Conservation (phyloP, 495 filamentous ascomycete genomes). For the Cudoniella acicularis region DNA sequence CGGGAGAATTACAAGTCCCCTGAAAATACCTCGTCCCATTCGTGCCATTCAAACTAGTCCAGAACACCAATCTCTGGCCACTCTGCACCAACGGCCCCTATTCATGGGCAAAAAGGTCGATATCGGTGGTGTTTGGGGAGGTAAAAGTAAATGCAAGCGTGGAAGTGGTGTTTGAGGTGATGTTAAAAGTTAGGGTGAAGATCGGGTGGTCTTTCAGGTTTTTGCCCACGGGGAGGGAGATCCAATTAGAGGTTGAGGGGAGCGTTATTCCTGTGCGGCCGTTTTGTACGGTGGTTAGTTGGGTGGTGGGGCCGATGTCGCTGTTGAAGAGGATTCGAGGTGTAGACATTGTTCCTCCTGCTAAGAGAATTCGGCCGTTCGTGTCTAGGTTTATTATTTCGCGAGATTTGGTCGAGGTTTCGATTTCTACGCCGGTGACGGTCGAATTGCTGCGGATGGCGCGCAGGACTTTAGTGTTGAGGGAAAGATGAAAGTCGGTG, state of each 20-base stretch:
- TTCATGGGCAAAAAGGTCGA: constrained; percentile 15
- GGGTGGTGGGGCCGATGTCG: constrained; percentile 59
- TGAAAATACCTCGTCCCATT: constrained; percentile 20
- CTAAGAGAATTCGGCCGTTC: constrained; percentile 59
- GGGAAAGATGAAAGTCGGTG: constrained; percentile 62
- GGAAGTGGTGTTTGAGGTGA: constrained; percentile 33
- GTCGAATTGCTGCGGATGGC: constrained; percentile 56
- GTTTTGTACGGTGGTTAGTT: constrained; percentile 52
- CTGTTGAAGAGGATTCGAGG: constrained; percentile 66
- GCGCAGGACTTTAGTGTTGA: constrained; percentile 61
- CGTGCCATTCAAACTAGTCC: constrained; percentile 9
- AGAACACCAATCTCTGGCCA: constrained; percentile 23
- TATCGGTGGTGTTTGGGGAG: constrained; percentile 35
- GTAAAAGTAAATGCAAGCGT: constrained; percentile 40
- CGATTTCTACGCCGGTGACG: constrained; percentile 64
- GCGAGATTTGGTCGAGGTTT: constrained; percentile 44
- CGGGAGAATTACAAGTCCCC: constrained; percentile 19
- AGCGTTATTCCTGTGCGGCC: constrained; percentile 46
- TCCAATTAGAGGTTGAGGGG: constrained; percentile 53
- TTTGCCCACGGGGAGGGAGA: constrained; percentile 67
- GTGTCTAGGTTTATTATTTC: constrained; percentile 43
- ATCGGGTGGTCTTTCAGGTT: constrained; percentile 69
- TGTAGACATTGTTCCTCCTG: constrained; percentile 63
- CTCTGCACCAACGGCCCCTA: constrained; percentile 18
- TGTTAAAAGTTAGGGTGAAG: constrained; percentile 37